phyloP scores from a whole-genome alignment of 805 yeast genomes.

The Ogataea ramenticola region DNA sequence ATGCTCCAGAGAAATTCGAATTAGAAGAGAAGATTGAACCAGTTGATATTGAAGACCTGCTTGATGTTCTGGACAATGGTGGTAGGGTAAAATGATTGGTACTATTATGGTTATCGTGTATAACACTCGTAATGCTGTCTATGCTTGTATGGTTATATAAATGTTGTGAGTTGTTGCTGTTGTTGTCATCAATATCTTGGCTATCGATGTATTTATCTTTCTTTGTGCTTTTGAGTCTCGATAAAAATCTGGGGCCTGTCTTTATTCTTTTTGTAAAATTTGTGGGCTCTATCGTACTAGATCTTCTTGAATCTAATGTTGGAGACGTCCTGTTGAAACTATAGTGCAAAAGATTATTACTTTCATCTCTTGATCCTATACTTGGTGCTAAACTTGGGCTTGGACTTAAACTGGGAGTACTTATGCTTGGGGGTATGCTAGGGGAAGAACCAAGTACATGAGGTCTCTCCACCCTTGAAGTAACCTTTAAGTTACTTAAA shows the following conservation, averaged over 20 bases:
- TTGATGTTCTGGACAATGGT: slow-evolving; percentile 2
- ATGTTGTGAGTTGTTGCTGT: neutral
- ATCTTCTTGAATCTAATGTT: neutral
- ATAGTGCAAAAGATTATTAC: neutral
- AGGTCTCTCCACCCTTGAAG: neutral
- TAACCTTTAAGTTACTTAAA: slow-evolving; percentile 10
- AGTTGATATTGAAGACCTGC: slow-evolving; percentile 1
- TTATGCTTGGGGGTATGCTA: neutral
- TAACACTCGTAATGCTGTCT: too few species aligned
- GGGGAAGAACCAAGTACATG: neutral
- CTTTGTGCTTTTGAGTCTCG: slow-evolving; percentile 4
- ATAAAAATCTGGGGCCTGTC: slow-evolving; percentile 7
- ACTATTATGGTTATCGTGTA: neutral
- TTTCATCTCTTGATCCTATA: slow-evolving; percentile 2
- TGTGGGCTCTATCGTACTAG: slow-evolving; percentile 1
- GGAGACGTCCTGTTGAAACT: slow-evolving; percentile 1
- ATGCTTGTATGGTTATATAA: neutral
- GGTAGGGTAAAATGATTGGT: neutral
- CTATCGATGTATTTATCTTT: neutral
- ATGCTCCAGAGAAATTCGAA: neutral
- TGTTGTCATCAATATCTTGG: too few species aligned
- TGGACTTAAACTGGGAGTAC: too few species aligned
- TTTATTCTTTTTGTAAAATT: slow-evolving; percentile 5
- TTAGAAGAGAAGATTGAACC: neutral
- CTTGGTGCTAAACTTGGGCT: neutral